Evolutionary conservation across 2,329 filamentous ascomycete species (phyloP).

Genomic region (Epichloe scottii): DNA sequence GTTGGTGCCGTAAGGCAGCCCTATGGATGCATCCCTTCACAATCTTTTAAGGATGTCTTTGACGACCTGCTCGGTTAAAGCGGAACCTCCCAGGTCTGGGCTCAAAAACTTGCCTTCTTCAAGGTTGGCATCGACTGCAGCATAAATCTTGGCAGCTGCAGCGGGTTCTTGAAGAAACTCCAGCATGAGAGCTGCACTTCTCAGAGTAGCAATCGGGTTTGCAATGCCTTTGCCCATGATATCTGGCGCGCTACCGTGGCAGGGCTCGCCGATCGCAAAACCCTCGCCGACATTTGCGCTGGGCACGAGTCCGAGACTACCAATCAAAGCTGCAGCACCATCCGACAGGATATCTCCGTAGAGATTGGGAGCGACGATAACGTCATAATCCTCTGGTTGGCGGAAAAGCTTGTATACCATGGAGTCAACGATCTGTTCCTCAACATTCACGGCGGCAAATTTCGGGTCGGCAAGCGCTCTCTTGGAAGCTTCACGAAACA

Average conservation of each 20-base stretch:
- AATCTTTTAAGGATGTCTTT: constrained; percentile 75
- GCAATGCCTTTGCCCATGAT: constrained; percentile 88
- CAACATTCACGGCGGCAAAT: constrained; percentile 56
- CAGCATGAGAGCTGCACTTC: constrained; percentile 86
- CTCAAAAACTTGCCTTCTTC: constrained; percentile 71
- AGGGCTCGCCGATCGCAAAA: constrained; percentile 95
- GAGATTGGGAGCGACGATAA: constrained; percentile 93
- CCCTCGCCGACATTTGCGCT: constrained; percentile 88
- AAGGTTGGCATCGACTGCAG: constrained; percentile 81
- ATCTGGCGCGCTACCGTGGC: constrained; percentile 90
- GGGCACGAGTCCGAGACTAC: constrained; percentile 82
- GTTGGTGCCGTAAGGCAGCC: neutral
- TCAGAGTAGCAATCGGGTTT: constrained; percentile 90
- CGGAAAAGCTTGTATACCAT: constrained; percentile 99
- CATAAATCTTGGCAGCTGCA: constrained; percentile 81
- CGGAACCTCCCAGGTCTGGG: constrained; percentile 81
- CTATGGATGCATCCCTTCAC: constrained; percentile 29
- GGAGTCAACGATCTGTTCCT: constrained; percentile 97
- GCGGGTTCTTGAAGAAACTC: constrained; percentile 84
- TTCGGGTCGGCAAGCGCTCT: constrained; percentile 53
- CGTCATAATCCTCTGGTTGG: constrained; percentile 88
- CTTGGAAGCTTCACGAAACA: constrained; percentile 76
- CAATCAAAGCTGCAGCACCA: constrained; percentile 86
- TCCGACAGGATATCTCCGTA: constrained; percentile 97
- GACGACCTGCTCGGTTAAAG: constrained; percentile 75